phyloP scores from a whole-genome alignment of 192 early-diverging fungal genomes.

The Fimicolochytrium jonesii region DNA sequence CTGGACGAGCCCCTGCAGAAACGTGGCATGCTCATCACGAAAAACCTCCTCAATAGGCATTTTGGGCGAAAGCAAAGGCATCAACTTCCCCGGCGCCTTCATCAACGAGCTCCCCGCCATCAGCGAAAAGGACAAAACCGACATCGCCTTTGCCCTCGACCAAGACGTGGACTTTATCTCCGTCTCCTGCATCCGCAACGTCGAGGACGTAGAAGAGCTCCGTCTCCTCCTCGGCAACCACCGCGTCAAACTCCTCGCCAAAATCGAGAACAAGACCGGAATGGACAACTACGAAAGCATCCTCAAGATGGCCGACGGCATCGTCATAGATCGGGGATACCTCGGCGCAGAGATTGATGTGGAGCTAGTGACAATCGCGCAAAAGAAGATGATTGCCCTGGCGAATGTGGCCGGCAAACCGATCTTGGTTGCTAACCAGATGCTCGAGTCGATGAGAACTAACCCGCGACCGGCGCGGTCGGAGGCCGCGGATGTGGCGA shows the following conservation, averaged over 20 bases:
- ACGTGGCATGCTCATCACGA: too few species aligned
- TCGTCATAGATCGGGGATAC: slow-evolving; percentile 59
- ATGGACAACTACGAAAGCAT: slow-evolving; percentile 58
- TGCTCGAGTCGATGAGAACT: slow-evolving; percentile 54
- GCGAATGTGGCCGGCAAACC: slow-evolving; percentile 54
- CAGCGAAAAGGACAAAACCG: slow-evolving; percentile 48
- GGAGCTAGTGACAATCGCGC: slow-evolving; percentile 50
- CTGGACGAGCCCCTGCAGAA: too few species aligned
- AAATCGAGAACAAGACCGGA: slow-evolving; percentile 56
- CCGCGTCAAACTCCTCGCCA: slow-evolving; percentile 52
- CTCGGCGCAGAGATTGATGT: slow-evolving; percentile 55
- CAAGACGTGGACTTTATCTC: slow-evolving; percentile 51
- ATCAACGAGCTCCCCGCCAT: slow-evolving; percentile 54
- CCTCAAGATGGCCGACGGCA: slow-evolving; percentile 48
- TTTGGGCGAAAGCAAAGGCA: slow-evolving; percentile 54
- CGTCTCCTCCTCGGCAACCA: slow-evolving; percentile 51
- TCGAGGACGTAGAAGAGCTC: slow-evolving; percentile 52
- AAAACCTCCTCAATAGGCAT: too few species aligned
- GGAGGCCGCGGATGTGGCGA: slow-evolving; percentile 37
- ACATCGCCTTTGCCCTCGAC: slow-evolving; percentile 44
- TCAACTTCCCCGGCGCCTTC: slow-evolving; percentile 51
- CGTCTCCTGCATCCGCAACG: slow-evolving; percentile 51
- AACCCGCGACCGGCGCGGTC: slow-evolving; percentile 50
- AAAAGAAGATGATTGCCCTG: slow-evolving; percentile 57
- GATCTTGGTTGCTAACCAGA: slow-evolving; percentile 57